Evolutionary conservation across 2,329 filamentous ascomycete species (phyloP).

Genomic region (Thyridium curvatum): DNA sequence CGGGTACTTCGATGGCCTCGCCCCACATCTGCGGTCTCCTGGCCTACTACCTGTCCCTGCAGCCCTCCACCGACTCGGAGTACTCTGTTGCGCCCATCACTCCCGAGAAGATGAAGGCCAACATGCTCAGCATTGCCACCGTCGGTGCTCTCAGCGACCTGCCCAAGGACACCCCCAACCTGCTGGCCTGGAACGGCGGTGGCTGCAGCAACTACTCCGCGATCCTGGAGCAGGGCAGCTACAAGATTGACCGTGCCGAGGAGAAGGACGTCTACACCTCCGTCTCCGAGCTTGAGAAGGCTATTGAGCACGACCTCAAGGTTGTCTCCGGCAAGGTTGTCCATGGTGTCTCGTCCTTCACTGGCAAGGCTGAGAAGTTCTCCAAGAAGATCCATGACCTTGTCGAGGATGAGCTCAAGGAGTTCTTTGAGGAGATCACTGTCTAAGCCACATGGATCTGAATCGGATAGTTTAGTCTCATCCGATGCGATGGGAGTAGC

Average conservation of each 20-base stretch:
- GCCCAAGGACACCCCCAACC: constrained; percentile 80
- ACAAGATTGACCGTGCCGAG: constrained; percentile 48
- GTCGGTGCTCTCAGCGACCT: constrained; percentile 72
- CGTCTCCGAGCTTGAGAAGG: constrained; percentile 55
- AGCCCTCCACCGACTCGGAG: constrained; percentile 83
- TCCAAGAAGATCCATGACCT: constrained; percentile 57
- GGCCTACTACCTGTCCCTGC: constrained; percentile 96
- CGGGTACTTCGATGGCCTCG: constrained; percentile 98
- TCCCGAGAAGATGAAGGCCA: constrained; percentile 88
- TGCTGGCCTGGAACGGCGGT: constrained; percentile 98
- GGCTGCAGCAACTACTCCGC: constrained; percentile 85
- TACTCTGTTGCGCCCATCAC: constrained; percentile 86
- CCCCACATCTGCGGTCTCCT: constrained; percentile 94
- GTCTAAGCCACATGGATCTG: constrained; percentile 18
- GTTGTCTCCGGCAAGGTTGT: constrained; percentile 50
- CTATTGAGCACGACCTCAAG: constrained; percentile 55
- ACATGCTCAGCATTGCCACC: constrained; percentile 78
- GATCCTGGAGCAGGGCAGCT: constrained; percentile 70
- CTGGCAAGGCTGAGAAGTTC: constrained; percentile 53
- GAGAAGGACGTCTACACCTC: constrained; percentile 33
- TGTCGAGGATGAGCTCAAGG: constrained; percentile 54
- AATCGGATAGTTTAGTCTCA: no score
- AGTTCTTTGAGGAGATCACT: constrained; percentile 49
- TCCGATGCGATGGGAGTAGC: no score
- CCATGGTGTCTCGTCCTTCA: constrained; percentile 45